Evolutionary conservation across 140 eudicot species (phyloP), one percentile per base, ranked within the genome.

Genomic region (Bidens hawaiensis): DNA sequence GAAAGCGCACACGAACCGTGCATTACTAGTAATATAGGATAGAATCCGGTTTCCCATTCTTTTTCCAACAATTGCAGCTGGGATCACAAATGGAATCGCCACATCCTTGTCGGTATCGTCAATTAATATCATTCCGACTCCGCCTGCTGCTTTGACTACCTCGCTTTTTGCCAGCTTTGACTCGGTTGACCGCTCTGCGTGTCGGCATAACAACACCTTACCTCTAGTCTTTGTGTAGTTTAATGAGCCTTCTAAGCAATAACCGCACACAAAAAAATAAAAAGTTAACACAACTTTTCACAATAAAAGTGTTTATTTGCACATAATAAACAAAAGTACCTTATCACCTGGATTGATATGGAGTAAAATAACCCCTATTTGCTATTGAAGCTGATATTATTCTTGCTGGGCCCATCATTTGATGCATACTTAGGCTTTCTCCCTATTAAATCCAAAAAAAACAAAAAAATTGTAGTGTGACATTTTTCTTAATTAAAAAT

Each of bases 271-370:
- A n/a, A 26, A 17, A 48, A 30, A 15, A 24, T 43, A 63, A 51
- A 4, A 65, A 45, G 47, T 81, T 27, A 76, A 77, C 41, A 59
- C 63, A 38, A 41, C 10, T 48, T 64, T 38, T 53, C 63, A 67
- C 49, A 41, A 5, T 14, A 60, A 40, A 18, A 10, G 22, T 33
- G 45, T 56, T 62, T 28, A 13, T 27, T 65, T 54, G 14, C 69
- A 65, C 50, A 77, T 51, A 36, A 75, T 43, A 24, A 62, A 45
- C 22, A 81, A 82, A 81, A 82, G 80, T 88, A 88, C 96, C 94
- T 88, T n/a, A n/a, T 88, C 96, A 88, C 94, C 96, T 88, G 90
- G 96, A 88, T 88, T 88, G 96, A 67, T 88, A 88, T 43, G 96
- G 94, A 77, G 90, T 88, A 67, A 88, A 88, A 64, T 68, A 82